Conservation (phyloP, 2,329 filamentous ascomycete species). For the Xylaria sp. region DNA sequence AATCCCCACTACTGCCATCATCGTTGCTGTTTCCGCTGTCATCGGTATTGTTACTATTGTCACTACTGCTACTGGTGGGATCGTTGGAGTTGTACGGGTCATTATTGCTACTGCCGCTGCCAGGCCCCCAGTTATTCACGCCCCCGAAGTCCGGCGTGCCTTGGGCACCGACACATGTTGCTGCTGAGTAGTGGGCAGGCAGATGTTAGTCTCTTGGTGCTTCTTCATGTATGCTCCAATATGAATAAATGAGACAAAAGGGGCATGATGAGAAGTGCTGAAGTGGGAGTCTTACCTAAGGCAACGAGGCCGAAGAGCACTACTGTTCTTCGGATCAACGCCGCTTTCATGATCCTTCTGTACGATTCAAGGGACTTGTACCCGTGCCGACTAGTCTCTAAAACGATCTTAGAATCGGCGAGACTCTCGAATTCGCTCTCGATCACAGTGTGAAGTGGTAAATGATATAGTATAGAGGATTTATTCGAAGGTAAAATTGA, state of each 20-base stretch:
- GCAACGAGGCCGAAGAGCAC: constrained; percentile 27
- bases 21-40: neutral
- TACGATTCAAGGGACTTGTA: neutral
- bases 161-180: constrained; percentile 22
- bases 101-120: neutral
- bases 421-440: neutral
- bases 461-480: no score
- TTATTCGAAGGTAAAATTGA: no score
- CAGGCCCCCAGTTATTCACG: constrained; percentile 8
- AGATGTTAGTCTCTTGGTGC: constrained; percentile 3
- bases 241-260: neutral
- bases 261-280: neutral
- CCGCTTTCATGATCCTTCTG: constrained; percentile 21
- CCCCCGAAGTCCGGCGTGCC: neutral
- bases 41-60: neutral
- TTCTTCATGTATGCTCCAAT: neutral
- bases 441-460: neutral
- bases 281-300: constrained; percentile 25
- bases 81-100: constrained; percentile 24
- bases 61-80: constrained; percentile 6
- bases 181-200: neutral
- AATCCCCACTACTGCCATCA: neutral
- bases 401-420: neutral
- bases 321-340: constrained; percentile 1
- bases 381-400: neutral